A percentile compares a stretch with the other conserved stretches of the same genome.
These are phyloP conservation scores for Phaeophleospora eucalypticola DNA, from an alignment of 2,329 filamentous ascomycete genomes.

Conservation along the genomic window DNA sequence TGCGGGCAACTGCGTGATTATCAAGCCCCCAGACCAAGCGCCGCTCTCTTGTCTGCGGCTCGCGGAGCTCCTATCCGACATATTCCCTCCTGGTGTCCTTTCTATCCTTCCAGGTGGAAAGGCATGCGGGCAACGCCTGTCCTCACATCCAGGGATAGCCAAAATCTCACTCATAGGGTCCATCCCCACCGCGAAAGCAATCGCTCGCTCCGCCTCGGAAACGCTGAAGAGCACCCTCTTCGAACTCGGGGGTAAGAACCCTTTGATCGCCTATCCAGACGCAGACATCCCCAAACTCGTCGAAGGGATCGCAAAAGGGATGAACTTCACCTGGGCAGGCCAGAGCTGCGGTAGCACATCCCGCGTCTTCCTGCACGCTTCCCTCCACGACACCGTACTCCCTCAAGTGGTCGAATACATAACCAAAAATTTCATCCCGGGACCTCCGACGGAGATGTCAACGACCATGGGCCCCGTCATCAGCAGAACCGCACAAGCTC, in stretches of 20 bases:
- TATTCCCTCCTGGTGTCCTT: slow-evolving; percentile 23
- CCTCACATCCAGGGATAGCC: slow-evolving; percentile 29
- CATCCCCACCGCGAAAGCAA: slow-evolving; percentile 32
- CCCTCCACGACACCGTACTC: slow-evolving; percentile 18
- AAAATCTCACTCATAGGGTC: slow-evolving; percentile 37
- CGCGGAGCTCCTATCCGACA: slow-evolving; percentile 18
- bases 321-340: slow-evolving; percentile 28
- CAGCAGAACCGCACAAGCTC: slow-evolving; percentile 39
- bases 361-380: slow-evolving; percentile 22
- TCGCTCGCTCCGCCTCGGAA: slow-evolving; percentile 32
- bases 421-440: slow-evolving; percentile 14
- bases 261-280: slow-evolving; percentile 34
- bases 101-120: slow-evolving; percentile 20
- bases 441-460: slow-evolving; percentile 14
- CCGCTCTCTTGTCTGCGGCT: slow-evolving; percentile 21
- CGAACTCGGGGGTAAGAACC: slow-evolving; percentile 38
- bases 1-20: slow-evolving; percentile 35
- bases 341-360: slow-evolving; percentile 24
- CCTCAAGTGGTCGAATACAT: slow-evolving; percentile 13
- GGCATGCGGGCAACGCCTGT: slow-evolving; percentile 24
- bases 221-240: slow-evolving; percentile 35
- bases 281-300: slow-evolving; percentile 32
- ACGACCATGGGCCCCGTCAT: slow-evolving; percentile 21
- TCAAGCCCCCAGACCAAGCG: slow-evolving; percentile 34
- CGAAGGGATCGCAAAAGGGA: slow-evolving; percentile 32